A percentile compares a stretch with the other conserved stretches of the same genome.
Conservation (phyloP, 2,329 filamentous ascomycete species). For the Fusarium sp. region DNA sequence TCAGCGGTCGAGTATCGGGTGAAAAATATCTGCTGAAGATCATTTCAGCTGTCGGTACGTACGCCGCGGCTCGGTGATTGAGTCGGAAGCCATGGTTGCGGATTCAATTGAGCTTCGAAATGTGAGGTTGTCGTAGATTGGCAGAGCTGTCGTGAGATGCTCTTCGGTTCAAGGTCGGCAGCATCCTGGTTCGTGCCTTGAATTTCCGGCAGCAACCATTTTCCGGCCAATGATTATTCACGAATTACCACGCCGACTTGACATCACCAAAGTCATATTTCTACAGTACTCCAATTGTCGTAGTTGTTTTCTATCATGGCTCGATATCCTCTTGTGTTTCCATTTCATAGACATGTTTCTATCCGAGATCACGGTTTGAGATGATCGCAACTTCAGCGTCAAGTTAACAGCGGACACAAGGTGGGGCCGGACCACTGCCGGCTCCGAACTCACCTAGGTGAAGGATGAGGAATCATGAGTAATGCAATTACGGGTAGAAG, state of each 20-base stretch:
- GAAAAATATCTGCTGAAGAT: slow-evolving; percentile 19
- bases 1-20: slow-evolving; percentile 40
- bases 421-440: slow-evolving; percentile 34
- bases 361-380: not conserved
- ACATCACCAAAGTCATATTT: not conserved
- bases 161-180: slow-evolving; percentile 50
- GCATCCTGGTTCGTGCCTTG: slow-evolving; percentile 44
- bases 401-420: slow-evolving; percentile 3
- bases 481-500: not conserved
- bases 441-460: slow-evolving; percentile 4
- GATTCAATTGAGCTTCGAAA: slow-evolving; percentile 53
- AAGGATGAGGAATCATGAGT: not conserved
- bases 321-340: rapidly evolving
- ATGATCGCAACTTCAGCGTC: slow-evolving; percentile 17
- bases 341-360: rapidly evolving
- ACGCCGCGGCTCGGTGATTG: slow-evolving; percentile 55
- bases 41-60: slow-evolving; percentile 42
- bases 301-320: no score
- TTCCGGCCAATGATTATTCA: slow-evolving; percentile 37
- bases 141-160: slow-evolving; percentile 47
- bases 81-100: slow-evolving; percentile 54
- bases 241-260: slow-evolving; percentile 46
- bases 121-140: slow-evolving; percentile 46
- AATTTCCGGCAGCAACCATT: slow-evolving; percentile 41
- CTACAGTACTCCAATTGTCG: not conserved